phyloP scores from a whole-genome alignment of 257 asterid genomes.

The Ilex asprella region DNA sequence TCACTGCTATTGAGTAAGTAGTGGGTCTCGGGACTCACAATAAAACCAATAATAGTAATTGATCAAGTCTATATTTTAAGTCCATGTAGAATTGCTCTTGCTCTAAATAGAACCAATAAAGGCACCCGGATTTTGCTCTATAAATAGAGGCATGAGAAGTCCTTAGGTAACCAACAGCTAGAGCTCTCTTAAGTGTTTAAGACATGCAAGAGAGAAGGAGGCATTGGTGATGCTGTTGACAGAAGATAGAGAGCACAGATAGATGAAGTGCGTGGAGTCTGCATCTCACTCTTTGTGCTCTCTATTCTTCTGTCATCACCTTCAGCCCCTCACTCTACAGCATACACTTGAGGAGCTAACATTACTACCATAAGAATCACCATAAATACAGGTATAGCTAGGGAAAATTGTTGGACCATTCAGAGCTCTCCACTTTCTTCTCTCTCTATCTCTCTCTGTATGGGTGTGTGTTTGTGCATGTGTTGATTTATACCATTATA shows the following conservation, averaged over 20 bases:
- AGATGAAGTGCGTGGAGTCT: conserved; percentile 25
- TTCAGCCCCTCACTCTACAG: conserved; percentile 9
- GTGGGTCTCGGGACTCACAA: too few relatives aligned
- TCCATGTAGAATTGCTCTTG: neutral
- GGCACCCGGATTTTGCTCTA: conserved; percentile 6
- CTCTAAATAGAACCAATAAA: neutral
- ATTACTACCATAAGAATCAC: too few relatives aligned
- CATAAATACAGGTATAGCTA: too few relatives aligned
- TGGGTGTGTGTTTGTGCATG: too few relatives aligned
- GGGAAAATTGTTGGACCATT: too few relatives aligned
- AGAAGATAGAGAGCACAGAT: conserved; percentile 46
- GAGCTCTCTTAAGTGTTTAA: neutral
- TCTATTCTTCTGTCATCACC: conserved; percentile 79
- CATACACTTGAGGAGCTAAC: too few relatives aligned
- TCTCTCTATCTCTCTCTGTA: too few relatives aligned
- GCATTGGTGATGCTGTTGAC: conserved; percentile 30
- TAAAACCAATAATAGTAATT: neutral
- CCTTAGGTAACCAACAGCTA: conserved; percentile 12
- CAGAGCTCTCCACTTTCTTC: too few relatives aligned
- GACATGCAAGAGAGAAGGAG: conserved; percentile 6
- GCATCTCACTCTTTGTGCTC: conserved; percentile 78
- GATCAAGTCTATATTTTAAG: neutral
- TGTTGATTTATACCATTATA: too few relatives aligned
- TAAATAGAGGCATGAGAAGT: conserved; percentile 19
- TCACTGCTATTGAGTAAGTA: too few relatives aligned